phyloP scores from a whole-genome alignment of 176 grass and related monocot species.

The Eragrostis curvula region DNA sequence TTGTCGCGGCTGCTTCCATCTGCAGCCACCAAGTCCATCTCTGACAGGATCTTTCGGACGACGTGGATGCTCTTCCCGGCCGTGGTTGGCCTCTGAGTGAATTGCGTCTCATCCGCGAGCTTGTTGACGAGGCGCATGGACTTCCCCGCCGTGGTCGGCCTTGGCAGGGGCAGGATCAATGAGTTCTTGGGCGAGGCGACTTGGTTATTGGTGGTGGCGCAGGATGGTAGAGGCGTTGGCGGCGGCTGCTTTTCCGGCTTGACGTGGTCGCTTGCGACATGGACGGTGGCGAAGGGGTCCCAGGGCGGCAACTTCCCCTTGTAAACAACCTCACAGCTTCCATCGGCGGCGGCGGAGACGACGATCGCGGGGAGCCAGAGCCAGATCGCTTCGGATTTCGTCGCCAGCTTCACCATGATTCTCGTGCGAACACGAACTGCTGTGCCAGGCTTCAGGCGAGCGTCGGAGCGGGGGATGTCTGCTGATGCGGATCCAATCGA shows the following conservation, averaged over 20 bases:
- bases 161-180: not conserved
- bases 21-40: too few species aligned
- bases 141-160: not conserved
- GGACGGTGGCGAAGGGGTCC: not conserved
- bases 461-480: not conserved
- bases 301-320: not conserved
- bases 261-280: not conserved
- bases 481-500: accelerated
- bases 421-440: not conserved
- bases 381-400: not conserved
- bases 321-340: conserved; percentile 1
- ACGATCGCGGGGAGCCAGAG: not conserved
- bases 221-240: not conserved
- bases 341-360: not conserved
- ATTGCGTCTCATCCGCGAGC: not conserved
- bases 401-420: too few species aligned
- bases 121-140: not conserved
- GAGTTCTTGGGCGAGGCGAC: not conserved
- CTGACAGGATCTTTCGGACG: not conserved
- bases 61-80: not conserved
- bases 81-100: not conserved
- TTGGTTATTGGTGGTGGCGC: not conserved
- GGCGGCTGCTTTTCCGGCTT: not conserved
- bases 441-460: not conserved
- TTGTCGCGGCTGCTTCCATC: too few species aligned